Percentiles rank a stretch among this genome's conserved stretches.
Conservation (phyloP, 805 yeast species). For the Wickerhamomyces kurtzmanii region DNA sequence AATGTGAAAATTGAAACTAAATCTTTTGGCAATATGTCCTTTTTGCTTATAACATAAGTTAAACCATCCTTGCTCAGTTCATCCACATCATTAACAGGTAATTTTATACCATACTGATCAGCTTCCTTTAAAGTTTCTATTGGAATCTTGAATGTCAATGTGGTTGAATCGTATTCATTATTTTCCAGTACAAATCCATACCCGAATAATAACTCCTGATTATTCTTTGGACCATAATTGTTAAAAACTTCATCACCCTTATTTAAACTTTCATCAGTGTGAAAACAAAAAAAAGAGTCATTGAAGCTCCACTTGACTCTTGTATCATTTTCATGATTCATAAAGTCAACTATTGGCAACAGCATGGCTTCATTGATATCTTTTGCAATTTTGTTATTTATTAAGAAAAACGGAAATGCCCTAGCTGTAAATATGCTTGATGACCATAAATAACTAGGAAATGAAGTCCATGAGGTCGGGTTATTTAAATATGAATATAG, state of each 20-base stretch:
- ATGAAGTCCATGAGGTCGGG: constrained; percentile 45
- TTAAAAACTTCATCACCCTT: constrained; percentile 51
- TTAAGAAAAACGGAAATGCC: constrained; percentile 68
- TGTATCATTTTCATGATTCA: constrained; percentile 60
- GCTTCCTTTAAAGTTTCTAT: constrained; percentile 18
- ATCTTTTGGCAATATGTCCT: constrained; percentile 28
- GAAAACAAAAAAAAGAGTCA: constrained; percentile 28
- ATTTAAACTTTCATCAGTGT: constrained; percentile 20
- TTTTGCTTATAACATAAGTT: constrained; percentile 28
- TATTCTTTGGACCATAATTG: constrained; percentile 83
- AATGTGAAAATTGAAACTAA: constrained; percentile 45
- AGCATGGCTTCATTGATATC: constrained; percentile 53
- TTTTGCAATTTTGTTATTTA: constrained; percentile 24
- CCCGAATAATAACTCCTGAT: constrained; percentile 70
- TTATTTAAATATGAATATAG: constrained; percentile 16
- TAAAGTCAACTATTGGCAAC: constrained; percentile 67
- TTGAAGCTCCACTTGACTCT: constrained; percentile 52
- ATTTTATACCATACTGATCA: constrained; percentile 23
- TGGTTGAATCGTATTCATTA: constrained; percentile 49
- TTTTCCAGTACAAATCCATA: constrained; percentile 67
- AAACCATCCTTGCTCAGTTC: constrained; percentile 24
- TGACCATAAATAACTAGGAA: constrained; percentile 71
- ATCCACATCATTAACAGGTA: constrained; percentile 29
- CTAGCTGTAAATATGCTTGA: constrained; percentile 60
- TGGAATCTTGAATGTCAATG: constrained; percentile 49